These are phyloP conservation scores for Rosa persica DNA, from an alignment of 306 rosid species.

Conservation along the genomic window DNA sequence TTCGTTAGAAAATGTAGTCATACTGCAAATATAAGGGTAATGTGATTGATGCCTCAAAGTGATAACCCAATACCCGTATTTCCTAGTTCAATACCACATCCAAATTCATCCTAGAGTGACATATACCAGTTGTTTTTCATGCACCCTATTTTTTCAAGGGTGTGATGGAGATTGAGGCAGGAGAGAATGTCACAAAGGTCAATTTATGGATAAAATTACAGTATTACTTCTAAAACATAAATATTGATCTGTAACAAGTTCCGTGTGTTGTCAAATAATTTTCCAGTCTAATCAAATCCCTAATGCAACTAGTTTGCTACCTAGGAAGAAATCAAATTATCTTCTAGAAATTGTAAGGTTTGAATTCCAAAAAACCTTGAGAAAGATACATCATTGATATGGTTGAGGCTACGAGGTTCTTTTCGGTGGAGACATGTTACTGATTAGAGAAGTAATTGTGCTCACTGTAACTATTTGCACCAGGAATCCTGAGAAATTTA, in stretches of 20 bases:
- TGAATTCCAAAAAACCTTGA: not conserved
- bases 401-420: constrained; percentile 38
- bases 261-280: not conserved
- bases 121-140: not conserved
- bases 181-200: not conserved
- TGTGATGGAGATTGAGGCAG: not conserved
- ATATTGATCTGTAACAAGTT: not conserved
- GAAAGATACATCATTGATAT: not conserved
- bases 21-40: too few relatives aligned
- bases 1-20: too few relatives aligned
- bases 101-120: not conserved
- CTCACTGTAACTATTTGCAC: constrained; percentile 25
- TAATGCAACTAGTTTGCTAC: not conserved
- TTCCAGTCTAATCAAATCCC: not conserved
- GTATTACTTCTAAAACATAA: not conserved
- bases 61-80: not conserved
- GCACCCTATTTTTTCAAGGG: not conserved
- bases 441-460: constrained; percentile 36
- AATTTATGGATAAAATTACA: not conserved
- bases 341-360: not conserved
- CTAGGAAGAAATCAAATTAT: not conserved
- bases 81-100: not conserved
- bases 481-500: constrained; percentile 44
- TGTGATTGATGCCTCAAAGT: not conserved
- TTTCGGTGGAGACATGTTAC: constrained; percentile 71